A percentile compares a stretch with the other conserved stretches of the same genome.
phyloP scores from a whole-genome alignment of 129 eudicot species.

The Pseudognaphalium luteoalbum region DNA sequence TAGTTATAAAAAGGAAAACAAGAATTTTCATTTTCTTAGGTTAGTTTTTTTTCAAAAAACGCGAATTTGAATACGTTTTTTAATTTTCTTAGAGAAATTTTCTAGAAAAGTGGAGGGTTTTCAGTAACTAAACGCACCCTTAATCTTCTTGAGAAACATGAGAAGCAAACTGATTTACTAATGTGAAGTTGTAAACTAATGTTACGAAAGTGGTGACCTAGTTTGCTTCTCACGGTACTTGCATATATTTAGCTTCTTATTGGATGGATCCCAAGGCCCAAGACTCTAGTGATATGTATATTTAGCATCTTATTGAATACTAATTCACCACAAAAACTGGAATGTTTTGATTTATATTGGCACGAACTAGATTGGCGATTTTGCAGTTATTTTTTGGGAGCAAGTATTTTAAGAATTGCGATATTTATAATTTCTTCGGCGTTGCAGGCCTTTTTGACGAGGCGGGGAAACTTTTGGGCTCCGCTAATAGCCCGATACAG shows the following conservation, averaged over 20 bases:
- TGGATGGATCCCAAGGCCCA: neutral
- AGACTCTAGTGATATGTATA: neutral
- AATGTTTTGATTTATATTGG: neutral
- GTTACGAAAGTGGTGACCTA: neutral
- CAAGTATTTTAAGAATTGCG: neutral
- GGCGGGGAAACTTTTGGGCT: slow-evolving; percentile 74
- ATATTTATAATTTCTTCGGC: slow-evolving; percentile 22
- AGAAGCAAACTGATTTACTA: neutral
- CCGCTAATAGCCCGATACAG: slow-evolving; percentile 87
- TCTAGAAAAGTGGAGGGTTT: too few species aligned
- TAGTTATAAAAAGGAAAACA: too few species aligned
- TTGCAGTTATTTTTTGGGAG: neutral
- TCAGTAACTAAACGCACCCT: too few species aligned
- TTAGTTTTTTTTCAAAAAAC: too few species aligned
- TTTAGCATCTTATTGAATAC: neutral
- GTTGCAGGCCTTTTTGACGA: slow-evolving; percentile 79
- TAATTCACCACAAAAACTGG: neutral
- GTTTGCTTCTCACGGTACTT: neutral
- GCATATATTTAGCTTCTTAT: neutral
- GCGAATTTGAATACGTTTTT: too few species aligned
- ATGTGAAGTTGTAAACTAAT: neutral
- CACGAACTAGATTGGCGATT: neutral
- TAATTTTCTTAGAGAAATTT: too few species aligned
- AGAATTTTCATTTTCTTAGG: too few species aligned
- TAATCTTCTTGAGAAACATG: neutral